Evolutionary conservation across 2,329 filamentous ascomycete genomes (phyloP).

Genomic region (Rhynchosporium graminicola): DNA sequence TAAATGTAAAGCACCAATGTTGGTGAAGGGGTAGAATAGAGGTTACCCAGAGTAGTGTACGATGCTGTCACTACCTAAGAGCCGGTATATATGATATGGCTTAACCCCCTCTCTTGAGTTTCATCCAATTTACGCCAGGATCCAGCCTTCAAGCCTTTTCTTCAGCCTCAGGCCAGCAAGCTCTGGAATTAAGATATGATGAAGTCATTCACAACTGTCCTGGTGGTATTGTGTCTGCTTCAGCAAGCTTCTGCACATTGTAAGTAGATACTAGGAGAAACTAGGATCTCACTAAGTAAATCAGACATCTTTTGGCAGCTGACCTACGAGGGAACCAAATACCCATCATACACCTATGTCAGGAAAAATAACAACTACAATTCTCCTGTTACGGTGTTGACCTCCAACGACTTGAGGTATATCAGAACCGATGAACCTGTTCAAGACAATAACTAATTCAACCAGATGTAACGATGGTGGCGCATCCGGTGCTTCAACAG

Average conservation of each 20-base stretch:
- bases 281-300: conserved; percentile 2
- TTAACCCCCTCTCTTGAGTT: not conserved
- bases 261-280: not conserved
- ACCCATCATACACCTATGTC: conserved; percentile 52
- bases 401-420: conserved; percentile 30
- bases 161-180: not conserved
- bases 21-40: not conserved
- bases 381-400: conserved; percentile 46
- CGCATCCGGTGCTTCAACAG: conserved; percentile 22
- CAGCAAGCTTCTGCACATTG: conserved; percentile 24
- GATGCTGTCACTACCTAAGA: not conserved
- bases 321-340: conserved; percentile 29
- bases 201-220: conserved; percentile 24
- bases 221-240: conserved; percentile 15
- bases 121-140: not conserved
- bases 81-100: not conserved
- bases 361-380: conserved; percentile 48
- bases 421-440: conserved; percentile 18
- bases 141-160: conserved; percentile 2
- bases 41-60: not conserved
- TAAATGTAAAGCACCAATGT: not conserved
- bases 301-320: conserved; percentile 36
- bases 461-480: conserved; percentile 48
- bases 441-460: conserved; percentile 45
- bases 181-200: conserved; percentile 17